Conservation (phyloP, 257 asterid genomes). For the Solanum peruvianum region DNA sequence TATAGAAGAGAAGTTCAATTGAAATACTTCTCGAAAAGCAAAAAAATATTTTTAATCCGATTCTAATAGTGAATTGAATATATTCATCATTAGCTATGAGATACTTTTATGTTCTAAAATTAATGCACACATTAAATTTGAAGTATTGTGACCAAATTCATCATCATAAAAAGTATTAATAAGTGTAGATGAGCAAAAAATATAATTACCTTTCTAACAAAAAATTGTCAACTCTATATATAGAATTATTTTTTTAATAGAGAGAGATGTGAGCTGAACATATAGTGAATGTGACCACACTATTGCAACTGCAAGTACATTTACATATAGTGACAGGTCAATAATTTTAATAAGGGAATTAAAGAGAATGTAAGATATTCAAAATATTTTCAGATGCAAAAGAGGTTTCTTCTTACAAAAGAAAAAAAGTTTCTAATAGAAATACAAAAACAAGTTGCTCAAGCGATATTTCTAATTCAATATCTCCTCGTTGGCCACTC, state of each 20-base stretch:
- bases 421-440: no score
- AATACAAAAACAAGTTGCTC: no score
- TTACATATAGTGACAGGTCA: neutral
- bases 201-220: neutral
- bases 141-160: neutral
- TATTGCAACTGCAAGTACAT: neutral
- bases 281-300: neutral
- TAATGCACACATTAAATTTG: neutral
- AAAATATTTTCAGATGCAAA: no score
- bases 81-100: neutral
- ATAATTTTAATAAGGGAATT: neutral
- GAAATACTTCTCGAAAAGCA: neutral
- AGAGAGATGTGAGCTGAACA: neutral
- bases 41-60: neutral
- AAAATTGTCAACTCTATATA: neutral
- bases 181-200: neutral
- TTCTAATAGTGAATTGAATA: neutral
- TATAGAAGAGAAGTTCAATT: neutral
- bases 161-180: neutral
- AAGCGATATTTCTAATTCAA: no score
- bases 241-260: neutral
- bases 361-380: neutral
- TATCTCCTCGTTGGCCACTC: no score
- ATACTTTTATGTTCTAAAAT: neutral
- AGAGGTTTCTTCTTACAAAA: no score